A percentile compares a stretch with the other conserved stretches of the same genome.
Conservation (phyloP, 768 basidiomycete species). For the Macrolepiota fuliginosa region DNA sequence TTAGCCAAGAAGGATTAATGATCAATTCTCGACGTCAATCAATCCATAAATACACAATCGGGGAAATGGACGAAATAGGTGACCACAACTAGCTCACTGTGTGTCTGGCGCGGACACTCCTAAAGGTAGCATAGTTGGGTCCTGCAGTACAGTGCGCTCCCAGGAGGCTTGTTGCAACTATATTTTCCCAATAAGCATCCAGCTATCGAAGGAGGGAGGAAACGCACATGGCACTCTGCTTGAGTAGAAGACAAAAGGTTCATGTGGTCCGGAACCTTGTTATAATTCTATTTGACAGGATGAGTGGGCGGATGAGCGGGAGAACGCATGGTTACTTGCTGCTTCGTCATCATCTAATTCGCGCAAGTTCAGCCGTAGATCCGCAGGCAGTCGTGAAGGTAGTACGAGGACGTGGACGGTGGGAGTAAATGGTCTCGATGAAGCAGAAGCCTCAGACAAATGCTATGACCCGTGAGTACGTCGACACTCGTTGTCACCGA, state of each 20-base stretch:
- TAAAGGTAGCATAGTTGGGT: conserved; percentile 55
- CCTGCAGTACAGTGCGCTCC: conserved; percentile 43
- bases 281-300: conserved; percentile 40
- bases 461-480: conserved; percentile 33
- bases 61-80: neutral
- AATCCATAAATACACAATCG: too few species aligned
- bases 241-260: conserved; percentile 60
- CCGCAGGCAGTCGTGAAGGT: conserved; percentile 72
- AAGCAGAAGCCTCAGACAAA: conserved; percentile 49
- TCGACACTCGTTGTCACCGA: neutral
- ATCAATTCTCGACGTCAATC: neutral
- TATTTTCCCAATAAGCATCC: conserved; percentile 17
- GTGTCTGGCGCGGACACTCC: conserved; percentile 33
- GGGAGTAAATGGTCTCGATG: conserved; percentile 63
- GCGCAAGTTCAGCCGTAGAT: conserved; percentile 65
- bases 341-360: conserved; percentile 61
- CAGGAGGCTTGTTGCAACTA: conserved; percentile 57
- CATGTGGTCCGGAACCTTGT: conserved; percentile 71
- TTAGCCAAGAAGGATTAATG: neutral
- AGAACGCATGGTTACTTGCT: conserved; percentile 36
- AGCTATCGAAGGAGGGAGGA: neutral
- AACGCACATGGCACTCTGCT: conserved; percentile 59
- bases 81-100: conserved; percentile 19
- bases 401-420: conserved; percentile 72
- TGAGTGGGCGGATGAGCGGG: conserved; percentile 11